phyloP scores from a whole-genome alignment of 106 monocot species.

The Phalaenopsis aphrodite region DNA sequence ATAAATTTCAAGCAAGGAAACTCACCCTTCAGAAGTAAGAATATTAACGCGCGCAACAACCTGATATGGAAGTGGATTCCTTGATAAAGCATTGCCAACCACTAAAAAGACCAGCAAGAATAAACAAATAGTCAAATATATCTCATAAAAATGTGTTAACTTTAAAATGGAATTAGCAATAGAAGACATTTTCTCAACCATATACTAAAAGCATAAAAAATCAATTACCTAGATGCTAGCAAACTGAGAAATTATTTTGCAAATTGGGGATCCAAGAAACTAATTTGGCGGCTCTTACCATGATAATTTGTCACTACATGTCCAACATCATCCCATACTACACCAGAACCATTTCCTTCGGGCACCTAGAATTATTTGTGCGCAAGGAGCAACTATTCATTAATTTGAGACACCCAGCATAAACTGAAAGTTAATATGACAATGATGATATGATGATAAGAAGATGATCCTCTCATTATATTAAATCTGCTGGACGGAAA shows the following conservation, averaged over 20 bases:
- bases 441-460: background rate
- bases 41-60: constrained; percentile 95
- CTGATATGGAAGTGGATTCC: constrained; percentile 62
- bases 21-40: constrained; percentile 84
- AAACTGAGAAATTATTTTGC: background rate
- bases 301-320: constrained; percentile 95
- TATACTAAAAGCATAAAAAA: background rate
- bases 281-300: constrained; percentile 33
- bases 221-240: background rate
- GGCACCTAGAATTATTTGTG: constrained; percentile 43
- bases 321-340: constrained; percentile 79
- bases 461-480: background rate
- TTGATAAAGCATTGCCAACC: constrained; percentile 94
- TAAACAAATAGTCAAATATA: background rate
- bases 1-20: background rate
- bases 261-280: background rate
- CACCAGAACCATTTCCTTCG: constrained; percentile 97
- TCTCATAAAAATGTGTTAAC: background rate
- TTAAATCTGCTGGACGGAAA: background rate
- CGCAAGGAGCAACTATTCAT: background rate
- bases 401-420: constrained; percentile 1
- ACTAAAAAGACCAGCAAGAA: constrained; percentile 26
- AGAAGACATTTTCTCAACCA: background rate
- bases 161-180: background rate
- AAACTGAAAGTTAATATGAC: background rate